These are phyloP conservation scores for Kwoniella mangroviensis DNA, from an alignment of 768 basidiomycete species.

Conservation along the genomic window DNA sequence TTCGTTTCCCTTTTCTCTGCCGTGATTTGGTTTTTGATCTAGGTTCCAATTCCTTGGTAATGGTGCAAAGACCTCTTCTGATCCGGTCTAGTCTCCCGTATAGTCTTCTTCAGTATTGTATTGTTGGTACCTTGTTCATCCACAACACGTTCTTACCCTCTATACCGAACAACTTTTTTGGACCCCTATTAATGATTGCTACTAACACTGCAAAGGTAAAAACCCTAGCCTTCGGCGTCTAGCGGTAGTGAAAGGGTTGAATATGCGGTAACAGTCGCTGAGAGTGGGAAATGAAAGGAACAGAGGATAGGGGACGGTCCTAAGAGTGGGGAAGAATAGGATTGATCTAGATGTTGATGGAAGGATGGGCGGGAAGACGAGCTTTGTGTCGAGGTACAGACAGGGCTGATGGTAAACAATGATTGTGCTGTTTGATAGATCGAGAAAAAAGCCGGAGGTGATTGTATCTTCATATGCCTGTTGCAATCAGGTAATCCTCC, in stretches of 20 bases:
- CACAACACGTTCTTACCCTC: not conserved
- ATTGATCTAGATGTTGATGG: constrained; percentile 4
- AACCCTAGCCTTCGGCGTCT: not conserved
- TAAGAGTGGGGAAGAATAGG: not conserved
- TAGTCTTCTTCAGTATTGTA: not conserved
- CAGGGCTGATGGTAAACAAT: constrained; percentile 6
- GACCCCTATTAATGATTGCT: not conserved
- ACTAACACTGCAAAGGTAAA: not conserved
- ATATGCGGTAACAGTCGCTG: not conserved
- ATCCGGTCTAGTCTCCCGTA: not conserved
- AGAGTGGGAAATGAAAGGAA: not conserved
- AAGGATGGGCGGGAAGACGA: constrained; percentile 6
- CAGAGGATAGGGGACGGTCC: not conserved
- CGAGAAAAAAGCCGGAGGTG: not conserved
- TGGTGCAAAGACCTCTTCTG: not conserved
- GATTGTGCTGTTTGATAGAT: constrained; percentile 2
- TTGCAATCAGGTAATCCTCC: not conserved
- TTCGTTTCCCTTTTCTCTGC: not conserved
- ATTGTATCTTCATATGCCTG: not conserved
- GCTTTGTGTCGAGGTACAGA: constrained; percentile 5
- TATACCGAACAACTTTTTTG: not conserved
- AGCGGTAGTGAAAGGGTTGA: not conserved
- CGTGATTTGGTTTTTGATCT: not conserved
- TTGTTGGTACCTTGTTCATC: not conserved
- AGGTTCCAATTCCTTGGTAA: not conserved